A percentile compares a stretch with the other conserved stretches of the same genome.
These are phyloP conservation scores for Penicillium sp. DNA, from an alignment of 2,329 filamentous ascomycete species.

Conservation along the genomic window DNA sequence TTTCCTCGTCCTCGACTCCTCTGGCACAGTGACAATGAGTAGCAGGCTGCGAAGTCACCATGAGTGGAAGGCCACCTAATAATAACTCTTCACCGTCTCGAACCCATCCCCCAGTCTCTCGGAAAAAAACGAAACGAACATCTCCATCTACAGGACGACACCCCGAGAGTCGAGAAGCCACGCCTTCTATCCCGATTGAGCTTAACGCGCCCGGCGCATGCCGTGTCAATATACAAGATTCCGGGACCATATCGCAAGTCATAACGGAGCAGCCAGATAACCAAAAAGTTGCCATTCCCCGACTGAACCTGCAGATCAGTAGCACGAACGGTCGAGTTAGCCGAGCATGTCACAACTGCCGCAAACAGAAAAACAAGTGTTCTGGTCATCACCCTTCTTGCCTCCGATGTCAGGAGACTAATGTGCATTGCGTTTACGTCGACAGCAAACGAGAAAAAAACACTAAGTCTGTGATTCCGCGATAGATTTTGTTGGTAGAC, in stretches of 20 bases:
- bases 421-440: conserved; percentile 42
- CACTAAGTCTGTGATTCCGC: conserved; percentile 37
- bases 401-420: conserved; percentile 42
- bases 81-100: background rate
- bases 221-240: background rate
- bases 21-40: background rate
- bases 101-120: background rate
- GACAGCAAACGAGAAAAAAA: conserved; percentile 45
- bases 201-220: background rate
- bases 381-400: conserved; percentile 44
- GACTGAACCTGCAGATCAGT: conserved; percentile 21
- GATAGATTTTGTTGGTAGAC: background rate
- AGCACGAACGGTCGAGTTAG: conserved; percentile 33
- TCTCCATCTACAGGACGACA: background rate
- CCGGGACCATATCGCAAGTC: background rate
- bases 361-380: conserved; percentile 47
- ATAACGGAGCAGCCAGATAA: conserved; percentile 11
- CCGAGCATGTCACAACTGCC: conserved; percentile 45
- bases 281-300: conserved; percentile 33
- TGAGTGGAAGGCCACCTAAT: conserved; percentile 3
- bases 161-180: background rate
- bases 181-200: background rate
- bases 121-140: background rate
- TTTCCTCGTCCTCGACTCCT: background rate
- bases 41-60: conserved; percentile 5